Conservation (phyloP, 75 land plant genomes). For the Pinus taeda region DNA sequence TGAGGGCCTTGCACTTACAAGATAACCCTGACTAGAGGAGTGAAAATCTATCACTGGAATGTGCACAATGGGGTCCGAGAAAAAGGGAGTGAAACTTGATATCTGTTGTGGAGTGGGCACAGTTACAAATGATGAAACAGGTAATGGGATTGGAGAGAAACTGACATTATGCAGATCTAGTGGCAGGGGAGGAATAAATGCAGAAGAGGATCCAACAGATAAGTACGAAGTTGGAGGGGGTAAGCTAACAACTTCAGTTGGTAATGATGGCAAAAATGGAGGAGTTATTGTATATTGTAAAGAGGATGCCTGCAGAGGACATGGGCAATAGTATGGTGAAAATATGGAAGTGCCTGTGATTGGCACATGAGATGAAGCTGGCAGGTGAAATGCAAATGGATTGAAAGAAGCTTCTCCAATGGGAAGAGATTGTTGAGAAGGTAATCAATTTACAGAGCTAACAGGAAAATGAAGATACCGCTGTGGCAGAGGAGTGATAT, state of each 20-base stretch:
- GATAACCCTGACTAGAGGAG: no score
- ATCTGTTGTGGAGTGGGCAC: constrained; percentile 47
- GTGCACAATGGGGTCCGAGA: constrained; percentile 82
- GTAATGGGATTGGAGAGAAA: constrained; percentile 24
- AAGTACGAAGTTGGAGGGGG: constrained; percentile 39
- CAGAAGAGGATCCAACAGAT: constrained; percentile 26
- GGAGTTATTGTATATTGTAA: constrained; percentile 36
- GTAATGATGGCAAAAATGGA: constrained; percentile 28
- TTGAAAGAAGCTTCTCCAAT: not conserved
- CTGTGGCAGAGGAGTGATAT: not conserved
- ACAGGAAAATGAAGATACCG: not conserved
- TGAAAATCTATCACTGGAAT: constrained; percentile 77
- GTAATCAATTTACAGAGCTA: not conserved
- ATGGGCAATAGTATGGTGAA: constrained; percentile 80
- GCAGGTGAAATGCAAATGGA: not conserved
- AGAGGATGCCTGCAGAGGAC: constrained; percentile 52
- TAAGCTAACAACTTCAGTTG: constrained; percentile 11
- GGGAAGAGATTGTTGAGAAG: not conserved
- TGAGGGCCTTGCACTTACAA: no score
- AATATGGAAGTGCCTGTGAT: constrained; percentile 22
- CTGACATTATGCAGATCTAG: constrained; percentile 17
- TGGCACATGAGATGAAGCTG: constrained; percentile 9
- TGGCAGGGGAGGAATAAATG: constrained; percentile 17
- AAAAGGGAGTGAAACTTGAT: constrained; percentile 56
- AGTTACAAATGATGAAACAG: constrained; percentile 29